phyloP scores from a whole-genome alignment of 2,329 filamentous ascomycete genomes.

The Reticulascus tulasneorum region DNA sequence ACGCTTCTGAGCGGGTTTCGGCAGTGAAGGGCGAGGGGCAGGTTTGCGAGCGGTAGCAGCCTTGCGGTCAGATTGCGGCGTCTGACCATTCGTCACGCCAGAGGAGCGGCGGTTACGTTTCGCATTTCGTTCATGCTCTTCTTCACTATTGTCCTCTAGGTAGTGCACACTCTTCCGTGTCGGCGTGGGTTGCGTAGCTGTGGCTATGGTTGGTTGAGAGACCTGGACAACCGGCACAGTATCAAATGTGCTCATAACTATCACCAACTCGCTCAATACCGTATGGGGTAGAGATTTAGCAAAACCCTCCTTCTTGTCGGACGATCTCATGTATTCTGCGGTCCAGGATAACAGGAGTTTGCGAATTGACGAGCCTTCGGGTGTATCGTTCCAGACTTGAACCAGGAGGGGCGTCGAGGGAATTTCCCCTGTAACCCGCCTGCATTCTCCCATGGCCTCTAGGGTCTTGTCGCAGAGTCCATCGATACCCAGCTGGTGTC shows the following conservation, averaged over 20 bases:
- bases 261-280: conserved; percentile 58
- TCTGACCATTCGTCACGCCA: conserved; percentile 22
- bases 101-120: conserved; percentile 42
- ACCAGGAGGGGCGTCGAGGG: conserved; percentile 56
- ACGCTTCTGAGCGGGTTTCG: conserved; percentile 30
- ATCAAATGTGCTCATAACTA: conserved; percentile 56
- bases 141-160: conserved; percentile 39
- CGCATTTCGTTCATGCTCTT: conserved; percentile 24
- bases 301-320: conserved; percentile 52
- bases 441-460: conserved; percentile 53
- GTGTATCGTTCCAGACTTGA: conserved; percentile 59
- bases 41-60: conserved; percentile 9
- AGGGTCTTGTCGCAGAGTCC: conserved; percentile 55
- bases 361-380: conserved; percentile 56
- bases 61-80: conserved; percentile 22
- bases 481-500: conserved; percentile 45
- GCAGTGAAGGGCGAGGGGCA: conserved; percentile 20
- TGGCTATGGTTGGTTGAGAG: conserved; percentile 14
- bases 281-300: conserved; percentile 59
- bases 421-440: conserved; percentile 49
- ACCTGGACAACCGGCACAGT: conserved; percentile 28
- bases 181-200: conserved; percentile 16
- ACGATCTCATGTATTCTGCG: conserved; percentile 59
- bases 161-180: conserved; percentile 46
- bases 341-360: conserved; percentile 58